A percentile compares a stretch with the other conserved stretches of the same genome.
Conservation (phyloP, 164 flowering plant genomes). For the Vitis cinerea region DNA sequence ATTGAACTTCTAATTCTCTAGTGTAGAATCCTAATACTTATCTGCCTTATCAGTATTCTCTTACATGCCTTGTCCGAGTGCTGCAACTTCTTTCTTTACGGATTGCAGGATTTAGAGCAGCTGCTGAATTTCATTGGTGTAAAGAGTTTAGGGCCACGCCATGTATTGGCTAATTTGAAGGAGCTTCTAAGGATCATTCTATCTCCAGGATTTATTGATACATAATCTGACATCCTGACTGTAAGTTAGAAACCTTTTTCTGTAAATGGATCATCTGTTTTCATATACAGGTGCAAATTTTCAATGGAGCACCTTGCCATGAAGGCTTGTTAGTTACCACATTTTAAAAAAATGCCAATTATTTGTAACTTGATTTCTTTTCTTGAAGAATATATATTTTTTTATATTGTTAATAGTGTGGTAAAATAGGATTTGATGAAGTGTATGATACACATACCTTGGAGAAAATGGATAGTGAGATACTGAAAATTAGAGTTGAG, state of each 20-base stretch:
- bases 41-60: background rate
- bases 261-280: constrained; percentile 24
- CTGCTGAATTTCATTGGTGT: constrained; percentile 76
- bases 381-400: too few relatives aligned
- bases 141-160: constrained; percentile 85
- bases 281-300: constrained; percentile 26
- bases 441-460: too few relatives aligned
- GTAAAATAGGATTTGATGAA: too few relatives aligned
- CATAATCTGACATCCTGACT: constrained; percentile 19
- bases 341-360: too few relatives aligned
- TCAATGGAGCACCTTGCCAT: constrained; percentile 19
- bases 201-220: constrained; percentile 57
- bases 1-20: too few relatives aligned
- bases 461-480: too few relatives aligned
- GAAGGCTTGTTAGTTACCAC: background rate
- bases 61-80: background rate
- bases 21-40: too few relatives aligned
- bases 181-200: constrained; percentile 62
- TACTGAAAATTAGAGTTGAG: too few relatives aligned
- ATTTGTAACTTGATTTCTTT: too few relatives aligned
- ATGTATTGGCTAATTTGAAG: constrained; percentile 77
- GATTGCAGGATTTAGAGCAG: constrained; percentile 84
- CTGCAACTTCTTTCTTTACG: background rate
- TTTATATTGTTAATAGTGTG: too few relatives aligned
- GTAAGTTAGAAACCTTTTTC: constrained; percentile 2